A percentile compares a stretch with the other conserved stretches of the same genome.
These are phyloP conservation scores for Hypoxylon rubiginosum DNA, from an alignment of 2,329 filamentous ascomycete genomes.

Conservation along the genomic window DNA sequence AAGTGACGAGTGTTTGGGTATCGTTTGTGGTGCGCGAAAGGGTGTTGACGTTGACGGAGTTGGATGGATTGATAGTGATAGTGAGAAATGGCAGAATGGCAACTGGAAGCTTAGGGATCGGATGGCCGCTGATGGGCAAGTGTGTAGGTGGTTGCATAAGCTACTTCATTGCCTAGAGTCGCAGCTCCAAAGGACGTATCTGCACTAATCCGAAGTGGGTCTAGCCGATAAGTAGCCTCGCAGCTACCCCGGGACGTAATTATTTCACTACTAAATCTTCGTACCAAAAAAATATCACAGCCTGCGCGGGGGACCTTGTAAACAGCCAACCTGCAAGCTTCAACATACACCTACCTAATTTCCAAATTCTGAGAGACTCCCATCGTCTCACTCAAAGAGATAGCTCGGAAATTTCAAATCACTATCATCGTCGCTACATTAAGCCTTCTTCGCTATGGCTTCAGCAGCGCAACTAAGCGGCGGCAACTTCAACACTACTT, in stretches of 20 bases:
- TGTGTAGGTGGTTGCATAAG: constrained; percentile 48
- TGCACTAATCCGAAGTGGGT: constrained; percentile 21
- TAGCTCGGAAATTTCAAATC: neutral
- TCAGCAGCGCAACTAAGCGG: constrained; percentile 59
- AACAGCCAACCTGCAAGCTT: constrained; percentile 17
- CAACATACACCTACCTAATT: neutral
- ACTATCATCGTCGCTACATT: neutral
- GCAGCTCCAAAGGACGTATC: constrained; percentile 20
- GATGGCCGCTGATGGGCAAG: constrained; percentile 33
- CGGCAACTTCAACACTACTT: constrained; percentile 65
- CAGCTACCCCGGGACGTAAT: constrained; percentile 49
- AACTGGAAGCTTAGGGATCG: constrained; percentile 23
- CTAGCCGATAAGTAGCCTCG: constrained; percentile 47
- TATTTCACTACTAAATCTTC: constrained; percentile 29
- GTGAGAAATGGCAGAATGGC: constrained; percentile 19
- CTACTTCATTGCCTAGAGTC: constrained; percentile 46
- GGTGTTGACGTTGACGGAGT: constrained; percentile 26
- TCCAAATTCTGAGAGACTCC: constrained; percentile 11
- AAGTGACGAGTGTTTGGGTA: neutral
- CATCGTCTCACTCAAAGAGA: neutral
- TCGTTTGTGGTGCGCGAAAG: neutral
- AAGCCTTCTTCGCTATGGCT: constrained; percentile 54
- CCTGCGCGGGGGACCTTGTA: constrained; percentile 33
- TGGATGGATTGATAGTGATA: no score
- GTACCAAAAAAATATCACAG: constrained; percentile 40